phyloP scores from a whole-genome alignment of 1,284 basidiomycete genomes.

The Naganishia sp. region DNA sequence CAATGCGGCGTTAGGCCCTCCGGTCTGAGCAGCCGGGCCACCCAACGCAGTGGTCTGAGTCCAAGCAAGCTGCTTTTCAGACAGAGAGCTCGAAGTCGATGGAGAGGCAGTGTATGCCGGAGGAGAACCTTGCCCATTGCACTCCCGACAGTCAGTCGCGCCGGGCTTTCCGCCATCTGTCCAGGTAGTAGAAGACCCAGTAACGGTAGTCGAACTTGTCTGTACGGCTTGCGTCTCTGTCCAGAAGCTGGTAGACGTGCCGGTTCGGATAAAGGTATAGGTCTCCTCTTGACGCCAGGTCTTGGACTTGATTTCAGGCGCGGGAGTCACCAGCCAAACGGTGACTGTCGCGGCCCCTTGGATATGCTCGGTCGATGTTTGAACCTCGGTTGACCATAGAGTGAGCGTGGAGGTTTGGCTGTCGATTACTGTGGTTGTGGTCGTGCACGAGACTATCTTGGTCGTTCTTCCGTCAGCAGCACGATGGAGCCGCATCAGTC shows the following conservation, averaged over 20 bases:
- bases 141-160: slow-evolving; percentile 2
- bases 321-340: slow-evolving; percentile 30
- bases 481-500: no score
- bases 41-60: slow-evolving; percentile 23
- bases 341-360: slow-evolving; percentile 25
- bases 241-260: slow-evolving; percentile 22
- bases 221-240: slow-evolving; percentile 26
- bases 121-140: background rate
- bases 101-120: background rate
- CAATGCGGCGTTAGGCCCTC: background rate
- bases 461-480: slow-evolving; percentile 7
- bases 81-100: background rate
- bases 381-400: slow-evolving; percentile 25
- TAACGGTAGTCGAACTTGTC: slow-evolving; percentile 11
- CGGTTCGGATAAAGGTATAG: slow-evolving; percentile 19
- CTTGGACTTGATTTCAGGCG: slow-evolving; percentile 22
- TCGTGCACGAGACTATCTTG: slow-evolving; percentile 29
- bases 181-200: slow-evolving; percentile 22
- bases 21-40: background rate
- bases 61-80: slow-evolving; percentile 13
- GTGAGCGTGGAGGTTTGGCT: slow-evolving; percentile 26
- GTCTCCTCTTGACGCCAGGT: slow-evolving; percentile 23
- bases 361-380: slow-evolving; percentile 28
- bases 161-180: slow-evolving; percentile 10
- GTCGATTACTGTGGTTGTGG: slow-evolving; percentile 29